Percentiles rank a stretch among this genome's conserved stretches.
phyloP scores from a whole-genome alignment of 371 early-diverging fungal genomes.

The Mortierella sp. region DNA sequence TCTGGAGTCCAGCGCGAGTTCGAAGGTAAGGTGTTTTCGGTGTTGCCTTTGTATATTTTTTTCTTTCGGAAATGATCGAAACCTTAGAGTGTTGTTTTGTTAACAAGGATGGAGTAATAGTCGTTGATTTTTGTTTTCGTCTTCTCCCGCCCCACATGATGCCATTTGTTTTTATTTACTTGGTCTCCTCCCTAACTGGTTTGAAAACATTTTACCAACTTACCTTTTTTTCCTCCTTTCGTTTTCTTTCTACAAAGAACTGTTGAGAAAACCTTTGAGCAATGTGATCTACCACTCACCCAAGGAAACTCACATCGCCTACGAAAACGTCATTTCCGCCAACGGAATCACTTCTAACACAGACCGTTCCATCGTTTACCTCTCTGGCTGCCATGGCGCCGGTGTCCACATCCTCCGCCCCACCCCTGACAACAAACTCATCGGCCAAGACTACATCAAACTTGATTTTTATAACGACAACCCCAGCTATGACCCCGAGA shows the following conservation, averaged over 20 bases:
- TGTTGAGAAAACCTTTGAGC: slow-evolving; percentile 60
- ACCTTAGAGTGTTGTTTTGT: background rate
- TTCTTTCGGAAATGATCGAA: background rate
- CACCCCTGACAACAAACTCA: slow-evolving; percentile 41
- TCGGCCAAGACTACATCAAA: slow-evolving; percentile 44
- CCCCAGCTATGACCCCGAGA: slow-evolving; percentile 57
- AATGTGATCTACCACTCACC: slow-evolving; percentile 60
- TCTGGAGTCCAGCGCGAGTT: slow-evolving; percentile 40
- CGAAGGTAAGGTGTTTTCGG: slow-evolving; percentile 39
- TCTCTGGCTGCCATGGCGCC: slow-evolving; percentile 61
- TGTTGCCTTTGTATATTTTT: background rate
- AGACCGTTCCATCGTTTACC: slow-evolving; percentile 52
- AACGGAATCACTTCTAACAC: slow-evolving; percentile 62
- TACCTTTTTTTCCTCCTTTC: background rate
- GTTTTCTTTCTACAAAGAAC: background rate
- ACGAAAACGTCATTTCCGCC: slow-evolving; percentile 47
- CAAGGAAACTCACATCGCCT: slow-evolving; percentile 54
- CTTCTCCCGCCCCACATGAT: background rate
- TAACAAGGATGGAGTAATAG: background rate
- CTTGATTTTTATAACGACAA: slow-evolving; percentile 62
- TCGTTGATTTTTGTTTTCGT: background rate
- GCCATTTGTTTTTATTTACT: background rate
- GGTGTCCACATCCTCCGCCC: slow-evolving; percentile 55
- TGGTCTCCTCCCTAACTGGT: background rate
- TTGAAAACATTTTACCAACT: background rate